Conservation (phyloP, 2,329 filamentous ascomycete species). For the Xylariaceae sp. region DNA sequence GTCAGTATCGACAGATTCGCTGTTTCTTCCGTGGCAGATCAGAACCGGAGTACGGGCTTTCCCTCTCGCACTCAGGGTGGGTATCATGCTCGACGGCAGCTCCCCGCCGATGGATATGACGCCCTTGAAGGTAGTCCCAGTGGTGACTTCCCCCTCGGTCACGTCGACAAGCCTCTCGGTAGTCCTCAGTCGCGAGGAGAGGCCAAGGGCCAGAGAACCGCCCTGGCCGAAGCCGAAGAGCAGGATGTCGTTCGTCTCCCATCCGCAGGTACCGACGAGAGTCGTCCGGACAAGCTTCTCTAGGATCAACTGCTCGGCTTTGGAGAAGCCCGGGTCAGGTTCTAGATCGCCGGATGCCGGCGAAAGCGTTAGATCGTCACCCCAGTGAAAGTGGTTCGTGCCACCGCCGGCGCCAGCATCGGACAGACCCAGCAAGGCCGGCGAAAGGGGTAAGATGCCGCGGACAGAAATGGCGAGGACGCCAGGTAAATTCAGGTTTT, state of each 20-base stretch:
- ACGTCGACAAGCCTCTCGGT: conserved; percentile 33
- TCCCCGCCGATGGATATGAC: conserved; percentile 58
- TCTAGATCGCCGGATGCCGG: conserved; percentile 48
- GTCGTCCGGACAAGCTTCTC: conserved; percentile 46
- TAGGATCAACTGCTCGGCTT: conserved; percentile 42
- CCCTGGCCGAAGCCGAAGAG: conserved; percentile 65
- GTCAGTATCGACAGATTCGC: conserved; percentile 48
- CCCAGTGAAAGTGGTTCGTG: conserved; percentile 54
- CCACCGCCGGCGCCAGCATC: conserved; percentile 21
- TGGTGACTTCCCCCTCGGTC: conserved; percentile 12
- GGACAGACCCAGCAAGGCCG: conserved; percentile 52
- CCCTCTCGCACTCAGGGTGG: conserved; percentile 38
- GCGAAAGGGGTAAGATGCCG: conserved; percentile 63
- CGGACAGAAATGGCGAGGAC: conserved; percentile 70
- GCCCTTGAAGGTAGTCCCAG: conserved; percentile 42
- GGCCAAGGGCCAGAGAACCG: conserved; percentile 54
- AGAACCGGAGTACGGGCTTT: conserved; percentile 61
- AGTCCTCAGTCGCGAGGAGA: conserved; percentile 42
- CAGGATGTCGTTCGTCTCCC: conserved; percentile 53
- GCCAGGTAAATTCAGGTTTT: conserved; percentile 66
- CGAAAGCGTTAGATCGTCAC: conserved; percentile 57
- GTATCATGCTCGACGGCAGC: conserved; percentile 48
- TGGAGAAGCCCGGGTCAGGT: conserved; percentile 55
- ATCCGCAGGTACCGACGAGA: conserved; percentile 53
- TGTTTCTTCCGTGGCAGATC: conserved; percentile 50